Base-by-base conservation (phyloP, 140 eudicot genomes). In the Anethum foeniculum region DNA sequence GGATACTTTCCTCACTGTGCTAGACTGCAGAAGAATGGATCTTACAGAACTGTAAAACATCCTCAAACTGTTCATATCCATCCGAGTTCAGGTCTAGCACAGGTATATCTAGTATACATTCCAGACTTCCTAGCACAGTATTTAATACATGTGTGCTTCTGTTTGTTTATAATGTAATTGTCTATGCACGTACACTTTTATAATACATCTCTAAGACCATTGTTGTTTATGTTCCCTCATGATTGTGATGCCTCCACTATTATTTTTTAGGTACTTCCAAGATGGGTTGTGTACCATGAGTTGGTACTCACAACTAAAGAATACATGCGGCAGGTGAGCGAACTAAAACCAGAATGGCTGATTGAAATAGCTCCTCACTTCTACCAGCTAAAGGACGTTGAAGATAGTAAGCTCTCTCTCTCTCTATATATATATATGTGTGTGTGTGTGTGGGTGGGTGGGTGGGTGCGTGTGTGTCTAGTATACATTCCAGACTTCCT, bases 11-110 rank as follows among this genome's bases (percentile, higher is more conserved):
- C 93, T 0, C 91, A 92, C 83, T 84, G 92, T 23, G 90, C 97
- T 75, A 92, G 83, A 85, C 69, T 92, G 78, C 96, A 92, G 72
- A 92, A 86, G 77, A 85, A 82, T 46, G 96, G 97, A 43, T 83
- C 91, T 15, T 92, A 93, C 77, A 77, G 91, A 65, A 93, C 93
- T 13, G 88, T 90, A 44, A 90, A 90, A 83, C 89, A 89, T 85
- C 87, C 88, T 27, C 97, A 93, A 85, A 85, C 91, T 38, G 96
- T 90, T 38, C 73, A 90, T 62, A 89, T 93, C 72, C 97, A 93
- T 74, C 97, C 97, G n/a, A 93, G 92, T 80, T 90, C 96, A 32
- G 93, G 96, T 78, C 86, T 90, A 79, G 85, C 89, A 44, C 90
- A 90, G 85, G 90, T 88, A 82, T 76, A 14, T 80, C 14, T n/a